Base-by-base conservation (phyloP, 192 early-diverging fungal genomes). In the Entrophospora sp. region DNA sequence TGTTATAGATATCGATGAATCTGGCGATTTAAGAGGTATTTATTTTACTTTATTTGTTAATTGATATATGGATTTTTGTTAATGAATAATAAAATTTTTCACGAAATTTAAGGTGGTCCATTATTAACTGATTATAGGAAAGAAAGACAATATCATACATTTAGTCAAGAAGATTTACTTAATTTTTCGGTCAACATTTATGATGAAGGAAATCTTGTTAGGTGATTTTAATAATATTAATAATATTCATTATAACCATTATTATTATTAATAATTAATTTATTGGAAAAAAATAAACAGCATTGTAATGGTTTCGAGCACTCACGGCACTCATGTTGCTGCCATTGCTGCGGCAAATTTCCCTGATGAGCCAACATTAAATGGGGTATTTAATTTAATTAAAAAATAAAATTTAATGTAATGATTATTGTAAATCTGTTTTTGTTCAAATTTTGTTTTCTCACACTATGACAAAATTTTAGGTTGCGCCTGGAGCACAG, bases 101-200 rank as follows among this genome's bases (percentile, higher is more conserved):
- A n/a, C n/a, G 3, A 6, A n/a, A 22, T 55, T 35, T 38, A 38
- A 82, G 71, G 64, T 12, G 81, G 78, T 9, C 74, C 80, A 25
- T 73, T 75, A 10, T 62, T 98, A 69, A 84, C 92, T 22, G 82
- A 90, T 66, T 96, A 87, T 76, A 71, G 74, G 63, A 80, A 76
- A 7, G 91, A 91, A 38, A 74, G 73, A 28, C 74, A 95, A 66
- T 91, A 87, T 60, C 79, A 78, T 9, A 79, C 79, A 12, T 91
- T 97, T 69, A 78, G 85, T 64, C 78, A 89, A 64, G 83, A 88
- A 31, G 85, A 90, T 66, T 80, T 88, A 71, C 79, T 95, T 30
- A 91, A 88, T 73, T 95, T 88, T 68, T 91, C 91, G 13, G 84
- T 97, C 64, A 97, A 96, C 78, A 89, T 98, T 55, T 97, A 94